These are phyloP conservation scores for Pseudogymnoascus sp. DNA, from an alignment of 2,329 filamentous ascomycete species.

Conservation along the genomic window DNA sequence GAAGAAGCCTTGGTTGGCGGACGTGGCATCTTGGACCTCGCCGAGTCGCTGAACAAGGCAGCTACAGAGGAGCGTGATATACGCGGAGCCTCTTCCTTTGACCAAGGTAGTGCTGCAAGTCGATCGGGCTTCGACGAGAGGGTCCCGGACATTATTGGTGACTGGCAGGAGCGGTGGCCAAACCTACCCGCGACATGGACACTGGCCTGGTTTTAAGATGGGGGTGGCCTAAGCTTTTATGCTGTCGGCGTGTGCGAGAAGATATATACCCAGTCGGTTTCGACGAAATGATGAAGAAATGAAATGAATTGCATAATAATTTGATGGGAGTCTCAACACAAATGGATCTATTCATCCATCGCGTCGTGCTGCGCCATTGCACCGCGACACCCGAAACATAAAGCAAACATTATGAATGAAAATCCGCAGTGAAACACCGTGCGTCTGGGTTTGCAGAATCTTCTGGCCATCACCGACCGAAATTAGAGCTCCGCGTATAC, in stretches of 20 bases:
- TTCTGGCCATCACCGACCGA: background rate
- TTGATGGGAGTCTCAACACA: background rate
- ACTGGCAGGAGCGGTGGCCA: conserved; percentile 94
- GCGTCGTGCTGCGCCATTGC: background rate
- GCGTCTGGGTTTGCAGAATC: background rate
- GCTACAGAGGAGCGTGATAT: conserved; percentile 67
- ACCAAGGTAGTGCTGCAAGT: conserved; percentile 56
- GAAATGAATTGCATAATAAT: background rate
- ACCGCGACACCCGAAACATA: background rate
- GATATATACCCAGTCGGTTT: conserved; percentile 1
- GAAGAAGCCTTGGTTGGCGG: conserved; percentile 90
- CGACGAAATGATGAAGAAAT: conserved; percentile 6
- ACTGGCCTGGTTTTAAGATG: conserved; percentile 74
- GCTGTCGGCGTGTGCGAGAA: background rate
- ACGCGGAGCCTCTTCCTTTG: conserved; percentile 57
- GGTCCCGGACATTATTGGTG: conserved; percentile 82
- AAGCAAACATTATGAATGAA: background rate
- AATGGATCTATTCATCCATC: background rate
- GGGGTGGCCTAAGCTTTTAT: conserved; percentile 6
- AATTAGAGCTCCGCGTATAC: background rate
- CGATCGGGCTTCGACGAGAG: conserved; percentile 79
- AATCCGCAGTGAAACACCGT: background rate
- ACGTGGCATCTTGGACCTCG: conserved; percentile 83
- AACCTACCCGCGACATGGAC: conserved; percentile 89
- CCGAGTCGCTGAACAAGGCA: conserved; percentile 71